A percentile compares a stretch with the other conserved stretches of the same genome.
Evolutionary conservation across 164 flowering plant genomes (phyloP).

Genomic region (Houttuynia cordata): DNA sequence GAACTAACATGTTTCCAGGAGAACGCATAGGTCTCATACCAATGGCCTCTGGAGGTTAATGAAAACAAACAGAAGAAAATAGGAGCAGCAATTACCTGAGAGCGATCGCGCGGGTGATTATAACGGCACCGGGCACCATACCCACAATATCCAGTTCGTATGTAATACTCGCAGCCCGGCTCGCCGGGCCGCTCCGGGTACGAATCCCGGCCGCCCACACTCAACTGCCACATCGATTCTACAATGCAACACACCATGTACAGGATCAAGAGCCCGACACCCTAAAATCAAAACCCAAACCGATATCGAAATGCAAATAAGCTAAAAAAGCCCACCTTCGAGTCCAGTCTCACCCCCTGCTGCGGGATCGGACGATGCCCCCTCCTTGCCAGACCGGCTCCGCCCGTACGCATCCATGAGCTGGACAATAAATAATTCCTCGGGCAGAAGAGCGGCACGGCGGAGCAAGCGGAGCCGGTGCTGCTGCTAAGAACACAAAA

Average conservation of each 20-base stretch:
- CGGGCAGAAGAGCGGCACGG: not conserved
- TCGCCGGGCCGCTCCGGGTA: constrained; percentile 78
- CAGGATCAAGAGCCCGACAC: constrained; percentile 2
- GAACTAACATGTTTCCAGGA: not conserved
- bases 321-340: constrained; percentile 35
- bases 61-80: not conserved
- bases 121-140: constrained; percentile 77
- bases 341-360: constrained; percentile 29
- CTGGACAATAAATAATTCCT: constrained; percentile 2
- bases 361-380: constrained; percentile 34
- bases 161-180: constrained; percentile 60
- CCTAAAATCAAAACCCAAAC: constrained; percentile 10
- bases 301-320: constrained; percentile 3
- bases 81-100: constrained; percentile 24
- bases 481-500: no score
- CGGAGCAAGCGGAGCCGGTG: not conserved
- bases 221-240: constrained; percentile 60
- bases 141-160: constrained; percentile 78
- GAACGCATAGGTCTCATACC: not conserved
- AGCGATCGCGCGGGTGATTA: constrained; percentile 81
- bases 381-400: constrained; percentile 23
- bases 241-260: constrained; percentile 5
- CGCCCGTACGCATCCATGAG: constrained; percentile 52
- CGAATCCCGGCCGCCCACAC: constrained; percentile 30
- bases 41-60: not conserved